Evolutionary conservation across 2,329 filamentous ascomycete species (phyloP).

Genomic region (Madurella fahalii): DNA sequence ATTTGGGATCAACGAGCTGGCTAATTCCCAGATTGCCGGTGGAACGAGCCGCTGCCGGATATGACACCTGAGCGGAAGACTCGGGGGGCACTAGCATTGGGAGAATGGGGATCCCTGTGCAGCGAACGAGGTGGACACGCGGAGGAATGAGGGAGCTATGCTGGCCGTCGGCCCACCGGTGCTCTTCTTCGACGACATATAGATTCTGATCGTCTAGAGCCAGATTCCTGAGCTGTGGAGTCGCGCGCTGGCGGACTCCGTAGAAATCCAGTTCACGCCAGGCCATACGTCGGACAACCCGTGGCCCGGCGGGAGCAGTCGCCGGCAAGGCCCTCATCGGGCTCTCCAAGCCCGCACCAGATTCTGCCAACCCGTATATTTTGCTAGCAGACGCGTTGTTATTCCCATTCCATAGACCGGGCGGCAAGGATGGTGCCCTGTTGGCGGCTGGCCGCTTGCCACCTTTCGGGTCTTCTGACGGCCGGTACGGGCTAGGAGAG

Average conservation of each 20-base stretch:
- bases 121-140: slow-evolving; percentile 43
- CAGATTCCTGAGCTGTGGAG: slow-evolving; percentile 47
- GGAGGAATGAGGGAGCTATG: slow-evolving; percentile 40
- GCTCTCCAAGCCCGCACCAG: not conserved
- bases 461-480: slow-evolving; percentile 46
- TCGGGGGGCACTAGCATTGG: slow-evolving; percentile 7
- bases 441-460: slow-evolving; percentile 31
- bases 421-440: slow-evolving; percentile 10
- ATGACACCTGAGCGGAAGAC: not conserved
- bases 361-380: not conserved
- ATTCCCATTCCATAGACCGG: slow-evolving; percentile 22
- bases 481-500: slow-evolving; percentile 43
- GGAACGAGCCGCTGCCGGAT: slow-evolving; percentile 2
- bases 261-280: slow-evolving; percentile 51
- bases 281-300: slow-evolving; percentile 45
- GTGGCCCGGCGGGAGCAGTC: slow-evolving; percentile 30
- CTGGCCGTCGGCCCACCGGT: slow-evolving; percentile 45
- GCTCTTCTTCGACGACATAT: slow-evolving; percentile 55
- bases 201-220: slow-evolving; percentile 48
- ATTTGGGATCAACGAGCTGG: not conserved
- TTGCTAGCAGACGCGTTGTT: not conserved
- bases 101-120: slow-evolving; percentile 51
- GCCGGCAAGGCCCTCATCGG: slow-evolving; percentile 4
- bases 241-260: slow-evolving; percentile 48
- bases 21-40: not conserved